Conservation (phyloP, 2,329 filamentous ascomycete genomes). For the Dactylellina cionopaga region DNA sequence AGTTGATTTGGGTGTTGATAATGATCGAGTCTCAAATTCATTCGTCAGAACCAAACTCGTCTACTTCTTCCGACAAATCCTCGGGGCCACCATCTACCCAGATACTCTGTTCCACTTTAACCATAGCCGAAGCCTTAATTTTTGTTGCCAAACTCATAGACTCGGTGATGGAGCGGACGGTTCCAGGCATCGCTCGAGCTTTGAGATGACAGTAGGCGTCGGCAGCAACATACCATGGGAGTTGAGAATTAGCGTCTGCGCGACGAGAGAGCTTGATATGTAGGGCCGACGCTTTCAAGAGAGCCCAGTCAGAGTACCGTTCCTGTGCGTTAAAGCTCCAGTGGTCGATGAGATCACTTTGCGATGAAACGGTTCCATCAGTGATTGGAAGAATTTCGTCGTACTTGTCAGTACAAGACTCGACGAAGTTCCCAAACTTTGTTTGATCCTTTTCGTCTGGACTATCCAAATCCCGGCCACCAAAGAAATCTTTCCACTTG, state of each 20-base stretch:
- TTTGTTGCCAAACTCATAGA: too few relatives aligned
- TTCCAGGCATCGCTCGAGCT: too few relatives aligned
- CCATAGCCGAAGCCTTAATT: too few relatives aligned
- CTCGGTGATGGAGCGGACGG: too few relatives aligned
- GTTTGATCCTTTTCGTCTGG: neutral
- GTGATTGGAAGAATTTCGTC: constrained; percentile 1
- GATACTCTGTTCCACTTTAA: too few relatives aligned
- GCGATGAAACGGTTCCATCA: neutral
- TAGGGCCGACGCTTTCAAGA: neutral
- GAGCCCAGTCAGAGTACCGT: constrained; percentile 2
- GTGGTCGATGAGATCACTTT: neutral
- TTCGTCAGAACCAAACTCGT: too few relatives aligned
- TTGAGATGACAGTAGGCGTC: neutral
- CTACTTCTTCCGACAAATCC: too few relatives aligned
- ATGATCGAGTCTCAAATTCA: too few relatives aligned
- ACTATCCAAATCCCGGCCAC: neutral
- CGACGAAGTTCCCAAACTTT: neutral
- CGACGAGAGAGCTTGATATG: neutral
- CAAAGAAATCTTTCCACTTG: constrained; percentile 3
- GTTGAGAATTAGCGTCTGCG: neutral
- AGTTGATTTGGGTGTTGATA: too few relatives aligned
- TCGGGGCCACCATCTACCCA: too few relatives aligned
- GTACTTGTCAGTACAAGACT: neutral
- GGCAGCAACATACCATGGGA: constrained; percentile 4
- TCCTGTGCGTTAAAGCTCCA: neutral